Percentiles rank a stretch among this genome's conserved stretches.
phyloP scores from a whole-genome alignment of 805 yeast species.

The Dipodascus geniculatus region DNA sequence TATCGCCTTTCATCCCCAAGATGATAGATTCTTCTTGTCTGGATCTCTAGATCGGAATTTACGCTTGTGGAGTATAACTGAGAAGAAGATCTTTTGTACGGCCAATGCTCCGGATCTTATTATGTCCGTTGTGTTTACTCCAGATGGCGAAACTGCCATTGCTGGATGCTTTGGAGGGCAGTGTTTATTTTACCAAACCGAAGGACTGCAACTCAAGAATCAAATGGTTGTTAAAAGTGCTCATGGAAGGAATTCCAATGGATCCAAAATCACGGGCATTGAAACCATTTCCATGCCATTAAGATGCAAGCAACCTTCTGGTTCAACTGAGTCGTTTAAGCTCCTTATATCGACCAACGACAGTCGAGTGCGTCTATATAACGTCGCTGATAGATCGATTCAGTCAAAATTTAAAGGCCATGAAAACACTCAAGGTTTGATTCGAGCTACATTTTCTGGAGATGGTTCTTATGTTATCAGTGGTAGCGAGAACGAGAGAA shows the following conservation, averaged over 20 bases:
- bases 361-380: constrained; percentile 60
- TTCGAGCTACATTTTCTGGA: constrained; percentile 52
- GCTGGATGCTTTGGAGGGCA: constrained; percentile 77
- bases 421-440: constrained; percentile 58
- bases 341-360: constrained; percentile 69
- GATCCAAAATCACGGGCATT: constrained; percentile 68
- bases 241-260: constrained; percentile 25
- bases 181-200: constrained; percentile 47
- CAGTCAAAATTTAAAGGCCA: constrained; percentile 65
- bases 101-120: constrained; percentile 53
- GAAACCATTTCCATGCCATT: constrained; percentile 24
- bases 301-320: background rate
- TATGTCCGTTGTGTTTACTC: constrained; percentile 65
- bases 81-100: constrained; percentile 48
- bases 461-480: constrained; percentile 48
- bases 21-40: constrained; percentile 76
- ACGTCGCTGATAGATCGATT: constrained; percentile 39
- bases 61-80: constrained; percentile 79
- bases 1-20: constrained; percentile 69
- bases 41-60: constrained; percentile 70
- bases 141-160: constrained; percentile 43
- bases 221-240: constrained; percentile 30
- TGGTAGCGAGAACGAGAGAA: constrained; percentile 84
- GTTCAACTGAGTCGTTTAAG: background rate
- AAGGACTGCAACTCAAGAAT: constrained; percentile 45